Base-by-base conservation (phyloP, 169 alveolate genomes). In the Plasmodium yoelii region DNA sequence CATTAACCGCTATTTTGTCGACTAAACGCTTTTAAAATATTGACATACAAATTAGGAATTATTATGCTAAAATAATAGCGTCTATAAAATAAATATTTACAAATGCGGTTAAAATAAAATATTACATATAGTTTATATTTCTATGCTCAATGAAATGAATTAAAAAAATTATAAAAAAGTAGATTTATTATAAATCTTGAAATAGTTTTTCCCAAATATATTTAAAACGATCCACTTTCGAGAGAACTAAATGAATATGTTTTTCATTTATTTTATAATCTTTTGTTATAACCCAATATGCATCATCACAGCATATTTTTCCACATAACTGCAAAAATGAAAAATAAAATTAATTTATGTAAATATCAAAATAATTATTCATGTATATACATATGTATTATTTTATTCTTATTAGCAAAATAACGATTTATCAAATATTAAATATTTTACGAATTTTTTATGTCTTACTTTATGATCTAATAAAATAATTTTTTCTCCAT, bases 161-260 rank as follows among this genome's bases (percentile, higher is more conserved):
- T 34, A 34, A 34, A 34, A 28, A 34, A 1, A 34, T 34, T 34
- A 34, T 34, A 34, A 34, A 34, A 34, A 34, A 22, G 26, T 22
- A 22, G 26, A 34, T 34, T 67, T 18, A 44, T 39, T 19, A 42
- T 42, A 47, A 19, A 10, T 64, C 88, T 57, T 77, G 88, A 28
- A 77, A 57, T 15, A 77, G 73, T 53, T 77, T 77, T 57, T 77
- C 88, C 88, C 88, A 77, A 63, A 77, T 77, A 57, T 77, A 77
- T 42, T 63, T 49, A 77, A 57, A 77, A 44, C 68, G 44, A 13
- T 75, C 75, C 34, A 77, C 34, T 77, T 77, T 77, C 34, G 88
- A 75, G 13, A 77, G 24, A 56, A 77, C 59, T 44, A 77, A 77
- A 44, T 77, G 63, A 49, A 77, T 64, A 13, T 64, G 69, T 24